These are phyloP conservation scores for Aspergillus latus DNA, from an alignment of 2,329 filamentous ascomycete species.

Conservation along the genomic window DNA sequence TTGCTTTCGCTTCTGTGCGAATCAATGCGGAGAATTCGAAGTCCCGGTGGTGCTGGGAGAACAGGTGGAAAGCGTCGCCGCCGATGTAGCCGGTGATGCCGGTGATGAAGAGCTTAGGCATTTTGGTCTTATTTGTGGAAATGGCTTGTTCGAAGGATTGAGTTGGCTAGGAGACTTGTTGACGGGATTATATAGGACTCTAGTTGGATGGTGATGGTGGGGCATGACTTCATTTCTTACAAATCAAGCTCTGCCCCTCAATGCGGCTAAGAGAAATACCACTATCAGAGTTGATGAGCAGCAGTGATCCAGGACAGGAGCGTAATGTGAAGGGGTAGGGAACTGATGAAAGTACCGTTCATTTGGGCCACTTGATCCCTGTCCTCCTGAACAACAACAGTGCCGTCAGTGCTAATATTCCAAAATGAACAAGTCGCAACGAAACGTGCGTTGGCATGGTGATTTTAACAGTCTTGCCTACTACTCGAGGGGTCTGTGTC, in stretches of 20 bases:
- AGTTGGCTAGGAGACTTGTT: too few relatives aligned
- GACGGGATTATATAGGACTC: background rate
- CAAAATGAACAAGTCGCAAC: too few relatives aligned
- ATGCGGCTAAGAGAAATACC: background rate
- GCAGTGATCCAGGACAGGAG: too few relatives aligned
- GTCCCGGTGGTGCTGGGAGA: constrained; percentile 43
- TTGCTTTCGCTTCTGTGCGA: constrained; percentile 39
- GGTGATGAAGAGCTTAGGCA: constrained; percentile 47
- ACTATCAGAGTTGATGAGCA: too few relatives aligned
- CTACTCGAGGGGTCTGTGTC: too few relatives aligned
- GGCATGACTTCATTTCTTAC: constrained; percentile 4
- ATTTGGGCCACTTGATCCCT: too few relatives aligned
- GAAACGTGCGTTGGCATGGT: too few relatives aligned
- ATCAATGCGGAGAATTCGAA: constrained; percentile 41
- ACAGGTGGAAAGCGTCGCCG: constrained; percentile 47
- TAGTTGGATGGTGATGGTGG: background rate
- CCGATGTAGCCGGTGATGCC: constrained; percentile 53
- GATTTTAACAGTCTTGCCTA: too few relatives aligned
- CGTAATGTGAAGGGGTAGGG: too few relatives aligned
- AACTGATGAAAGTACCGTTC: too few relatives aligned
- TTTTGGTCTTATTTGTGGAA: constrained; percentile 53
- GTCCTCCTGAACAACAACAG: too few relatives aligned
- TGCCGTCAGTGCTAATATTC: too few relatives aligned
- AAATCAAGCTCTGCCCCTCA: background rate
- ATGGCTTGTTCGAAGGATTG: constrained; percentile 36